Base-by-base conservation (phyloP, 176 grass and related monocot genomes). In the Phoenix roebelenii region DNA sequence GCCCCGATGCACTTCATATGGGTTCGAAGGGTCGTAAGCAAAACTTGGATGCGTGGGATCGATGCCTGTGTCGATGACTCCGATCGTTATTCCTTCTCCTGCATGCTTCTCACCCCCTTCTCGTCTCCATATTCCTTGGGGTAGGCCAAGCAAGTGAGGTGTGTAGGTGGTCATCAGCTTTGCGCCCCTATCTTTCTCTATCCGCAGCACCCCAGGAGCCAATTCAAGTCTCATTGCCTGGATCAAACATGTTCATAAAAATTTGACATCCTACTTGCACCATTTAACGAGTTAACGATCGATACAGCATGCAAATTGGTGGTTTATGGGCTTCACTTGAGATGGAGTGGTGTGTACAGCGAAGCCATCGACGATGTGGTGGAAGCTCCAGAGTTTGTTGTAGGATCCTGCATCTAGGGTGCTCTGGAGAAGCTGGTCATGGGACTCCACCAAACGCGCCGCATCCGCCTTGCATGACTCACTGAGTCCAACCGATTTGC, bases 81-180 rank as follows among this genome's bases (percentile, higher is more conserved):
- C 82, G 25, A 89, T 67, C n/a, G 85, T 52, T 51, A 89, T 18
- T 0, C 86, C 74, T 23, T 85, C 78, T 23, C 86, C 86, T 59
- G 61, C 74, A 59, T 51, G 60, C 24, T 59, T 63, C 7, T 7
- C 25, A 0, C 18, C 23, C 3, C 53, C 22, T 49, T 22, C 7
- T 17, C 1, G 53, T 18, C 1, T 23, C 82, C 82, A 82, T 57
- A 77, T 63, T n/a, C 76, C 24, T 26, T 28, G 4, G 24, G 74
- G 70, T n/a, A 90, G 29, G 0, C 69, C 71, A 24, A 90, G 61
- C 16, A 90, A 54, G 14, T 72, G 57, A 10, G 87, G 78, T 29
- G 78, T 90, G 61, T 90, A 74, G 7, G 78, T 90, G 14, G 87
- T 90, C 82, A 77, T 82, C 55, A 82, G 63, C 44, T 55, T 62